These are phyloP conservation scores for Vitis rupestris DNA, from an alignment of 164 flowering plant species.

Conservation along the genomic window DNA sequence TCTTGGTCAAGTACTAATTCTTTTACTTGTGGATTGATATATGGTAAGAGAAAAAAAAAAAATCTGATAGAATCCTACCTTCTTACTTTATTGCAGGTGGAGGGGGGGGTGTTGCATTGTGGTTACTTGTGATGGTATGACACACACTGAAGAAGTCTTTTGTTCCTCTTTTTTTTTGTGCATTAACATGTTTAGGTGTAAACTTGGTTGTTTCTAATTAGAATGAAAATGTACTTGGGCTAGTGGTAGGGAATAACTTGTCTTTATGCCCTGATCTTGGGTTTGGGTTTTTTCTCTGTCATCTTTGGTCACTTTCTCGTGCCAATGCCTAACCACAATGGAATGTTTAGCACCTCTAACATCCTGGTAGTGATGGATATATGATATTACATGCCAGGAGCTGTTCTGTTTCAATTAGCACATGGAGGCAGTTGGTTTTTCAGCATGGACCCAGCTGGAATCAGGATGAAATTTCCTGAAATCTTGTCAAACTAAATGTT, in stretches of 20 bases:
- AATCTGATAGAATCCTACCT: not conserved
- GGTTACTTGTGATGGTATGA: constrained; percentile 18
- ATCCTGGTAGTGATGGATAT: not conserved
- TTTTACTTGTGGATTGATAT: not conserved
- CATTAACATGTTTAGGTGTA: constrained; percentile 23
- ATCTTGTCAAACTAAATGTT: not conserved
- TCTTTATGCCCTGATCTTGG: constrained; percentile 22
- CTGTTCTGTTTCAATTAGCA: not conserved
- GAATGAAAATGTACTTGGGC: constrained; percentile 15
- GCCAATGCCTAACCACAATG: constrained; percentile 11
- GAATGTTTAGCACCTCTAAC: not conserved
- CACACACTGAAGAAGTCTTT: constrained; percentile 16
- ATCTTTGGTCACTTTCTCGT: constrained; percentile 1
- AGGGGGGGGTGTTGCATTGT: constrained; percentile 4
- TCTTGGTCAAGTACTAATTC: not conserved
- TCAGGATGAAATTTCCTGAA: not conserved
- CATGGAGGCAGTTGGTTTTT: not conserved
- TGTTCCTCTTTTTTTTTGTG: constrained; percentile 6
- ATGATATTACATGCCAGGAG: not conserved
- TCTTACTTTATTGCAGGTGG: constrained; percentile 21
- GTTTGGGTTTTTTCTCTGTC: constrained; percentile 7
- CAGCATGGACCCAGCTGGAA: not conserved
- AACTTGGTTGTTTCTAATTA: constrained; percentile 11
- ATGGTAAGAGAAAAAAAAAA: not conserved
- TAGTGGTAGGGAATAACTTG: constrained; percentile 25